Evolutionary conservation across 202 grass and related monocot species (phyloP), one percentile per base, ranked within the genome.

Genomic region (Zizania palustris): DNA sequence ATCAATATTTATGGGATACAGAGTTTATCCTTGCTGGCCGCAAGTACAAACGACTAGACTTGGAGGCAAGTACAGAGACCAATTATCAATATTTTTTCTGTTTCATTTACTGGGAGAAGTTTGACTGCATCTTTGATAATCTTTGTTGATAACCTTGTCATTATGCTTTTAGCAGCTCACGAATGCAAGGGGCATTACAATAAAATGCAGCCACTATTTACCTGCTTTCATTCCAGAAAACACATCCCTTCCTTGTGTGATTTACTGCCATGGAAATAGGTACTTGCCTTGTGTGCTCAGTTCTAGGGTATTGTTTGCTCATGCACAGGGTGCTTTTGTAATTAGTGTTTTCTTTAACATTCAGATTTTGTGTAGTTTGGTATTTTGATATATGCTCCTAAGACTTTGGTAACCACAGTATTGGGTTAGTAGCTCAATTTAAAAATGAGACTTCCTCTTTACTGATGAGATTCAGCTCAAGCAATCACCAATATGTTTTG

Each of bases 221-320:
- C 95, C 95, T 8, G 73, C 82, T 82, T 82, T 65, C 45, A 36
- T 92, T 56, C 87, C 89, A 71, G 91, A 94, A 42, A 90, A 83
- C 43, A 88, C 77, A 50, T 50, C 77, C 53, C 91, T 97, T 72
- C 95, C 91, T 60, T 97, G 91, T 76, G 95, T 97, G 73, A 82
- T 94, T 77, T 97, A 97, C 62, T 97, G 95, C 70, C 95, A 97
- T 22, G 95, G 95, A 83, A 98, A 98, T 90, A 98, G 95, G 95
- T 97, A 76, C 38, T 65, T 80, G 40, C 70, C 22, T 18, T 84
- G 14, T 28, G 6, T 66, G 60, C 15, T 64, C 48, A 44, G n/a
- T 70, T 15, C 63, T 79, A 71, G 40, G 65, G 73, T 82, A 60
- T 76, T 82, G 40, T 60, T 72, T 60, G 57, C 20, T 45, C 7